Evolutionary conservation across 176 grass and related monocot genomes (phyloP), one percentile per base, ranked within the genome.

Genomic region (Juncus inflexus): DNA sequence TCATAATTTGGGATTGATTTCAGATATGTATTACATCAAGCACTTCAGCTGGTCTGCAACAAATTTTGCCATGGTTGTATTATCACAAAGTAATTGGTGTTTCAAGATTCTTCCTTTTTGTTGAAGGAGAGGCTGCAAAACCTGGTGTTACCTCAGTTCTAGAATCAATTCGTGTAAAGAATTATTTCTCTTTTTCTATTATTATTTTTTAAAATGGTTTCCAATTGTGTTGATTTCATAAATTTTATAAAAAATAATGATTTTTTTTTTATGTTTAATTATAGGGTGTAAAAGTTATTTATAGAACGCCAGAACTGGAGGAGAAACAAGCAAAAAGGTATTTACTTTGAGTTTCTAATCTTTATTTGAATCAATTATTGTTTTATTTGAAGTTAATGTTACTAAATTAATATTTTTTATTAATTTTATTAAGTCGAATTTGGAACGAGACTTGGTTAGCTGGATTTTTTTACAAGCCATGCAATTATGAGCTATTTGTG

Each of bases 21-120:
- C 78, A 99, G 94, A 89, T 99, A 71, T 97, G 85, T 82, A 84
- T 97, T 69, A 91, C 94, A 0, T 76, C 79, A 71, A 97, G 85
- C 80, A 97, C 94, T 50, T 82, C 94, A 54, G 94, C 85, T 79
- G 65, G 83, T 35, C 66, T 97, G 36, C 81, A 91, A 70, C 94
- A 97, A 84, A 97, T 97, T 81, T 87, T 97, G 73, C 94, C 94
- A 57, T 97, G 94, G 94, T 79, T 97, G 64, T 97, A 84, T 66
- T 97, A 97, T 67, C 94, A 97, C 70, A 97, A 97, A 62, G 94
- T 91, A 64, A 89, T 97, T 51, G 94, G 94, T 51, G 94, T 97
- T 74, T 89, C 94, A 52, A 79, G 82, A 60, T 91, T 91, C 69
- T 73, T 97, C 63, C 83, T 97, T 12, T 97, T 97, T 72, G 94